Percentiles rank a stretch among this genome's conserved stretches.
phyloP scores from a whole-genome alignment of 2,329 filamentous ascomycete species.

The Graphiopsis chlorocephala region DNA sequence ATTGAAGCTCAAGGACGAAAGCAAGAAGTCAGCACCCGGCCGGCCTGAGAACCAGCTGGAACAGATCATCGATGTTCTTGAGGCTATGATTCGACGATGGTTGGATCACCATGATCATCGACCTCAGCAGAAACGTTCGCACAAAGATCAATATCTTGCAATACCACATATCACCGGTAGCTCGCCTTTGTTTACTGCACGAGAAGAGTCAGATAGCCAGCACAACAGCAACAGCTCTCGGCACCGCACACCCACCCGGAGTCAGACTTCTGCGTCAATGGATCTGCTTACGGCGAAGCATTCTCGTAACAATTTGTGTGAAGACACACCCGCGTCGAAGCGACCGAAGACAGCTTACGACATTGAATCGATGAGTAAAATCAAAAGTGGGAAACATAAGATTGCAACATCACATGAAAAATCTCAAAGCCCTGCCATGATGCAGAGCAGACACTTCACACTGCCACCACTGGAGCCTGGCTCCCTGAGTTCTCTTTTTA shows the following conservation, averaged over 20 bases:
- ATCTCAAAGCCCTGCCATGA: not conserved
- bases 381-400: constrained; percentile 40
- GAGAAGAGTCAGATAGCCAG: not conserved
- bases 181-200: not conserved
- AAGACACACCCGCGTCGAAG: not conserved
- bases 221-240: not conserved
- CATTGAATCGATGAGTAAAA: constrained; percentile 41
- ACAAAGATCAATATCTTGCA: not conserved
- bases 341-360: not conserved
- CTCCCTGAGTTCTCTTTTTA: constrained; percentile 4
- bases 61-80: constrained; percentile 62
- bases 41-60: constrained; percentile 39
- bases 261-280: not conserved
- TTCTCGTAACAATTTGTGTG: not conserved
- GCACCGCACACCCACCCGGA: not conserved
- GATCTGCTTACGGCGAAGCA: not conserved
- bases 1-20: constrained; percentile 26
- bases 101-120: constrained; percentile 69
- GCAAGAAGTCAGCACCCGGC: not conserved
- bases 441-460: not conserved
- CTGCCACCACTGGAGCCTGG: constrained; percentile 15
- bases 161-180: not conserved
- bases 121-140: constrained; percentile 42
- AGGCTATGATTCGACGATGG: constrained; percentile 69
- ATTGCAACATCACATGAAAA: not conserved